Base-by-base conservation (phyloP, 441 rosid genomes). In the Eutrema salsugineum region DNA sequence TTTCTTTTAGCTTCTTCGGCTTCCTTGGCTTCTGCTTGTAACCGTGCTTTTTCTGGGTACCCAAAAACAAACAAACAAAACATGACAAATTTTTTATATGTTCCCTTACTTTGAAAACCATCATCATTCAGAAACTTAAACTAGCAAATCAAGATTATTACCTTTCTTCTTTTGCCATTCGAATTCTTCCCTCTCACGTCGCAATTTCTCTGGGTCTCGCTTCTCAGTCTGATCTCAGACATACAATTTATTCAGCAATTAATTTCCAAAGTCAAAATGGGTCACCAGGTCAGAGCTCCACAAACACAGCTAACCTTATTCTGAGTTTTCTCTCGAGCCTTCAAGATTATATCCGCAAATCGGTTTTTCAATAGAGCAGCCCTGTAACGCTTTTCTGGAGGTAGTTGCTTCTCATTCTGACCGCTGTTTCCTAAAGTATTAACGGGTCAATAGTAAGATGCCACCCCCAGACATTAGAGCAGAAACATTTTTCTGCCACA, bases 371-470 rank as follows among this genome's bases (percentile, higher is more conserved):
- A 67, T 14, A 87, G 63, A 75, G 97, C 93, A 73, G 93, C 97
- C 68, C 97, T 95, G 81, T 90, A 85, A n/a, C 77, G 87, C 87
- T 91, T 94, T 49, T 86, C 93, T 1, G 95, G 93, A 76, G 95
- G 88, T 84, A 91, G 87, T 74, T 83, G 89, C 85, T 92, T 91
- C 82, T 81, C 88, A 70, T 88, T 78, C 71, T 85, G 86, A 83
- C 81, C 88, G 84, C 80, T 85, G 87, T 91, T 92, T 83, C 86
- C 98, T 94, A 84, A 75, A 85, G 77, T 73, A 81, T 73, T 83
- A 79, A 56, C 43, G 84, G 77, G 75, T 79, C 78, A 68, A 61
- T 80, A 75, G 75, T 91, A 79, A 89, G 89, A 80, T 71, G 76
- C 83, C 70, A 77, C 57, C 85, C 40, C 70, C 82, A 71, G 75